Conservation (phyloP, 1,284 basidiomycete species). For the Athelia sp. region DNA sequence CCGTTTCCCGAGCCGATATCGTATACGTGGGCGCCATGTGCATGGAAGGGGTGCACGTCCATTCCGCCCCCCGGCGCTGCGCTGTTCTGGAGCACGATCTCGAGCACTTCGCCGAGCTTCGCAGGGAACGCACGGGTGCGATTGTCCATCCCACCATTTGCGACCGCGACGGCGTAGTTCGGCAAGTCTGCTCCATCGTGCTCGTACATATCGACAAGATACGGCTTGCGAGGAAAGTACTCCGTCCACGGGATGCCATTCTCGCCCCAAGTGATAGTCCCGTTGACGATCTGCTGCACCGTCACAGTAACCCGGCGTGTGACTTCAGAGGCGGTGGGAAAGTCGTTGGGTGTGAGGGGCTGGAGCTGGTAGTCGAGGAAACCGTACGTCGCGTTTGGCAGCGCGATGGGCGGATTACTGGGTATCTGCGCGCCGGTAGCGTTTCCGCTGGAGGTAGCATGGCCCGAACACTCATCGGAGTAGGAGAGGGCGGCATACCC, state of each 20-base stretch:
- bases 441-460: too few species aligned
- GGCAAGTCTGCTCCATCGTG: background rate
- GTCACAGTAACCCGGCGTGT: background rate
- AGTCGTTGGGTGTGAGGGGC: background rate
- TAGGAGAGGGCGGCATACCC: background rate
- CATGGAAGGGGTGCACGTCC: background rate
- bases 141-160: background rate
- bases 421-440: background rate
- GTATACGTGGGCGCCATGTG: background rate
- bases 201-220: slow-evolving; percentile 1
- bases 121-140: background rate
- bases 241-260: background rate
- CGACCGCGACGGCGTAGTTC: background rate
- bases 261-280: background rate
- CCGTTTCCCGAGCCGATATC: background rate
- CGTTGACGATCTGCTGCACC: background rate
- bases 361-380: background rate
- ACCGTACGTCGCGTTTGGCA: background rate
- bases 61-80: background rate
- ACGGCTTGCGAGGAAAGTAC: background rate
- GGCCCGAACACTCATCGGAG: background rate
- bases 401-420: background rate
- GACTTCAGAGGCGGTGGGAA: background rate
- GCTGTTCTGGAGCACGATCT: background rate
- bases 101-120: background rate